phyloP scores from a whole-genome alignment of 2,329 filamentous ascomycete genomes.

The Trichocomaceae sp. region DNA sequence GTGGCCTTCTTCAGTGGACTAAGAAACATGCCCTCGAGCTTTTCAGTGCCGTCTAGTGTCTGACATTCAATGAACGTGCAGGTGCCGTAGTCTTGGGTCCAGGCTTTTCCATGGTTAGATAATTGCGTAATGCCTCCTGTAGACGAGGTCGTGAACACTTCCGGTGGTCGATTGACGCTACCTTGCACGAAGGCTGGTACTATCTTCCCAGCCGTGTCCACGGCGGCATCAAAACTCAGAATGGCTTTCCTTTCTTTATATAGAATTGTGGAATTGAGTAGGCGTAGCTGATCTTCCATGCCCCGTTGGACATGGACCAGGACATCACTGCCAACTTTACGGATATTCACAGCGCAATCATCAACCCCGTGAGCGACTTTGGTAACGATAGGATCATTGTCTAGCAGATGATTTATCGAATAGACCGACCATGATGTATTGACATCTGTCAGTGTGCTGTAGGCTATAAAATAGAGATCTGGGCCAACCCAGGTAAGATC shows the following conservation, averaged over 20 bases:
- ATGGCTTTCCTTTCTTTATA: slow-evolving; percentile 1
- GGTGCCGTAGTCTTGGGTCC: not conserved
- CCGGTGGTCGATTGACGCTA: slow-evolving; percentile 4
- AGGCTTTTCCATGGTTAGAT: slow-evolving; percentile 4
- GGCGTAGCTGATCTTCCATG: slow-evolving; percentile 7
- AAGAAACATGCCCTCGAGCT: slow-evolving; percentile 8
- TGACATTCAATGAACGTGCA: slow-evolving; percentile 4
- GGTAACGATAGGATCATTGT: not conserved
- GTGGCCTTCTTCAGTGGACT: not conserved
- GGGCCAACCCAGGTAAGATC: not conserved
- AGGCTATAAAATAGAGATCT: slow-evolving; percentile 1
- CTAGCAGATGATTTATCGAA: not conserved
- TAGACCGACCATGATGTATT: slow-evolving; percentile 1
- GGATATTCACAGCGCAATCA: slow-evolving; percentile 1
- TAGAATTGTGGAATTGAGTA: not conserved
- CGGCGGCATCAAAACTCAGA: slow-evolving; percentile 1
- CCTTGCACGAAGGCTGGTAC: not conserved
- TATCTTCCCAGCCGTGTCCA: not conserved
- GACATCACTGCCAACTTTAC: not conserved
- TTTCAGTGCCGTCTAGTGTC: slow-evolving; percentile 2
- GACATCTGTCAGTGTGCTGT: not conserved
- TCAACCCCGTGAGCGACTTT: slow-evolving; percentile 1
- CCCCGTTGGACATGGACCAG: slow-evolving; percentile 1
- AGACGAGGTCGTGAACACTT: not conserved
- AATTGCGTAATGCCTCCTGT: not conserved